Base-by-base conservation (phyloP, 2,329 filamentous ascomycete genomes). In the Harringtonia lauricola region DNA sequence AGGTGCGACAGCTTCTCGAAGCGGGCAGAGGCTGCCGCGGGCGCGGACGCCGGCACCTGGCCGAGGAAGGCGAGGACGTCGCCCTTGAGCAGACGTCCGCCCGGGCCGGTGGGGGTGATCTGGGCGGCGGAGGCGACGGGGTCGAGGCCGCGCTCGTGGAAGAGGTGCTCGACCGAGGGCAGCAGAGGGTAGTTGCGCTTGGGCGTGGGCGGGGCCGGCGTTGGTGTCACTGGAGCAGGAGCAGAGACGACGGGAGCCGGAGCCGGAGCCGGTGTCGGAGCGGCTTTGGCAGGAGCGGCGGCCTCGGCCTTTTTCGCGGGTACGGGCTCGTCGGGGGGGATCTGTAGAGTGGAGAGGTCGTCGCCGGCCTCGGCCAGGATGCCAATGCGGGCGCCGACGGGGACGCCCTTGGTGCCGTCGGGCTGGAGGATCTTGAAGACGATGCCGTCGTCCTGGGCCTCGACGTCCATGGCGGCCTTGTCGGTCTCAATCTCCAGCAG, bases 401-500 rank as follows among this genome's bases (percentile, higher is more conserved):
- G 74, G 30, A 94, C 74, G 38, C 69, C 71, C 68, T 94, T 92
- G 61, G 73, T 74, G 43, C 86, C 86, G 58, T 88, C 82, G 36
- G 68, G 68, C 58, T 79, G 69, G 58, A 80, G 76, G 54, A 94
- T 90, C 71, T 92, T 94, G 59, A 88, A 80, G 62, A 94, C 66
- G 53, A 90, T 70, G 35, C 88, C 87, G 58, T 94, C 86, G 36
- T 94, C 87, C 66, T 92, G 87, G 34, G 87, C 87, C 69, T 94
- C 88, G 22, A 94, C 87, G 55, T 94, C 88, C 86, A 94, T 94
- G 45, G 86, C 86, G 44, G 87, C 87, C 72, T 94, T 94, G 64
- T 94, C 87, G 47, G 87, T 94, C 68, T 94, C 87, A 60, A 94
- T 92, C 65, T 94, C 87, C 47, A 94, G 78, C 41, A 94, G 72